phyloP scores from a whole-genome alignment of 2,329 filamentous ascomycete species.

The Diaporthe sp. region DNA sequence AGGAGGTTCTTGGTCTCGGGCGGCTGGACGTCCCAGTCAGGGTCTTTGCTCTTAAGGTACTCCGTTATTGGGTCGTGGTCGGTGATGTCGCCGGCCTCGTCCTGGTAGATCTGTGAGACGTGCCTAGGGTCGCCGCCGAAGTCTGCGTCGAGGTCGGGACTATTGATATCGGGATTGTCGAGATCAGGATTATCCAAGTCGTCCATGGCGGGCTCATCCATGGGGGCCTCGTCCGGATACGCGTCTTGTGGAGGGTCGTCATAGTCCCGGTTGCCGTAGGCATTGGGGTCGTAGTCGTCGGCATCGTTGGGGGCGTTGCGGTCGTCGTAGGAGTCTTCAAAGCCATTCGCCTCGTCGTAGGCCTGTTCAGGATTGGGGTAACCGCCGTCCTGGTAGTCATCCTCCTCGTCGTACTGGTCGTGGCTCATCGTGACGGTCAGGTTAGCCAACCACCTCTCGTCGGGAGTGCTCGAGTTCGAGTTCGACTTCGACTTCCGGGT shows the following conservation, averaged over 20 bases:
- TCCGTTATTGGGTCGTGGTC: constrained; percentile 48
- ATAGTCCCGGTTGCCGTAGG: constrained; percentile 26
- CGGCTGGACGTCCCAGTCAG: constrained; percentile 74
- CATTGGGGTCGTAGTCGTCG: constrained; percentile 29
- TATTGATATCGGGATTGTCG: not conserved
- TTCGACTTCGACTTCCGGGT: no score
- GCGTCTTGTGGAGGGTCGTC: constrained; percentile 34
- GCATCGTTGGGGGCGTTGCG: constrained; percentile 29
- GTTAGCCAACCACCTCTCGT: not conserved
- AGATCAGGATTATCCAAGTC: constrained; percentile 14
- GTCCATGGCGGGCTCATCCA: not conserved
- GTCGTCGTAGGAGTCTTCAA: constrained; percentile 32
- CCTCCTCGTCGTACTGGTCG: constrained; percentile 31
- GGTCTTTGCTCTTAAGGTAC: constrained; percentile 71
- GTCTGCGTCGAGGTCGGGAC: constrained; percentile 4
- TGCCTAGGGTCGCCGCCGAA: constrained; percentile 37
- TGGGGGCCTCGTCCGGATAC: constrained; percentile 30
- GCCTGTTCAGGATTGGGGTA: constrained; percentile 33
- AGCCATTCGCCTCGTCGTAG: constrained; percentile 29
- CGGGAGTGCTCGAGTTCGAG: not conserved
- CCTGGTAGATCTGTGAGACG: constrained; percentile 40
- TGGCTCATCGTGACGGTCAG: constrained; percentile 33
- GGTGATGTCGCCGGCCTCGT: constrained; percentile 34
- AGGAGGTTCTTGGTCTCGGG: constrained; percentile 75
- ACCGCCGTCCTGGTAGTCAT: constrained; percentile 25